Conservation (phyloP, 2,329 filamentous ascomycete species). For the Colletotrichum acutatum region DNA sequence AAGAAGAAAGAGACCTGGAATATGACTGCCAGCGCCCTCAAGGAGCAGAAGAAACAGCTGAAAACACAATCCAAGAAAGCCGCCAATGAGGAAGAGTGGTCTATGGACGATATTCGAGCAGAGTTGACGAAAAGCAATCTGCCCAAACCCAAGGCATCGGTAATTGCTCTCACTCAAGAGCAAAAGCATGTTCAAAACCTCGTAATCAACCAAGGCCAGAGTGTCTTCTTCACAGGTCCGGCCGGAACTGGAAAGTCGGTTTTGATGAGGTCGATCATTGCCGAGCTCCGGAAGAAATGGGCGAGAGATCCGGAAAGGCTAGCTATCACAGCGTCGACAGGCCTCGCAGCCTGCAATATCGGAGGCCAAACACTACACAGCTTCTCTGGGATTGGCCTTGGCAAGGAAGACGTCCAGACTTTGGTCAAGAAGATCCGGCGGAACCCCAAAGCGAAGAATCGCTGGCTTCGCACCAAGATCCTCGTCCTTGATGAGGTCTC, state of each 20-base stretch:
- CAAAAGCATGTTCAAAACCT: conserved; percentile 86
- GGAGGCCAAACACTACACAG: conserved; percentile 96
- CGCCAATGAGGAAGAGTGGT: conserved; percentile 50
- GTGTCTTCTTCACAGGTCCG: conserved; percentile 97
- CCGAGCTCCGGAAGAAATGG: conserved; percentile 81
- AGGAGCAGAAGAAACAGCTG: conserved; percentile 81
- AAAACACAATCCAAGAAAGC: conserved; percentile 69
- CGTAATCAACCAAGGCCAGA: conserved; percentile 82
- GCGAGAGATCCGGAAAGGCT: conserved; percentile 82
- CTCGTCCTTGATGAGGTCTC: conserved; percentile 95
- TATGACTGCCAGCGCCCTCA: conserved; percentile 77
- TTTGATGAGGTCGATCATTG: conserved; percentile 90
- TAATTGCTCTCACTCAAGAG: conserved; percentile 83
- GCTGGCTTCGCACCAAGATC: conserved; percentile 90
- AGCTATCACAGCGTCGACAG: conserved; percentile 94
- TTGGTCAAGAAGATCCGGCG: conserved; percentile 91
- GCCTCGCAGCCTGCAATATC: conserved; percentile 95
- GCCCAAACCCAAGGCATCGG: conserved; percentile 53
- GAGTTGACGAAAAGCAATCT: conserved; percentile 50
- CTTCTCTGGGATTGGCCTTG: conserved; percentile 93
- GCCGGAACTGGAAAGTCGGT: conserved; percentile 98
- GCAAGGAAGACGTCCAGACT: conserved; percentile 84
- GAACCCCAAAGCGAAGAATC: conserved; percentile 86
- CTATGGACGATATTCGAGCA: conserved; percentile 56
- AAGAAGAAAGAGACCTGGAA: conserved; percentile 69